phyloP scores from a whole-genome alignment of 2,329 filamentous ascomycete genomes.

The Triangularia setosa region DNA sequence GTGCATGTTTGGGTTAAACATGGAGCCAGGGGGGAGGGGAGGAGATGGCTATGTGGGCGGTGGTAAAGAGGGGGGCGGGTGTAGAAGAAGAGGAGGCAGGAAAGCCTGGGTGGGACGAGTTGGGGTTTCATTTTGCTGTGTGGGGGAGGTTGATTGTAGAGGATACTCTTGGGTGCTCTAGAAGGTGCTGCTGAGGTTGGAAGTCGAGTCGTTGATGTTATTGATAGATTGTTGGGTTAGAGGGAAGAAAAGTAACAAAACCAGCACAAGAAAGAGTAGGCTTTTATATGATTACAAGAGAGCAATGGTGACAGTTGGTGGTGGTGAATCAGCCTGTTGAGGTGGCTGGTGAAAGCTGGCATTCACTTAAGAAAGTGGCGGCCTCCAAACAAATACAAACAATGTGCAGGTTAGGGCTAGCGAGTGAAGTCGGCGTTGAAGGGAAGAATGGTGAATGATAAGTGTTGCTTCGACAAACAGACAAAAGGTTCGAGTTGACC shows the following conservation, averaged over 20 bases:
- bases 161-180: background rate
- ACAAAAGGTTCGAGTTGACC: background rate
- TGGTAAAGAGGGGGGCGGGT: constrained; percentile 12
- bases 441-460: background rate
- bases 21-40: constrained; percentile 48
- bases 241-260: background rate
- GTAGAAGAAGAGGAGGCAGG: constrained; percentile 25
- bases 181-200: background rate
- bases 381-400: background rate
- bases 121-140: constrained; percentile 3
- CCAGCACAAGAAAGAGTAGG: background rate
- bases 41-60: constrained; percentile 54
- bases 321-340: background rate
- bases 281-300: background rate
- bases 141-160: background rate
- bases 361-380: background rate
- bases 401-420: background rate
- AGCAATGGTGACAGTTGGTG: background rate
- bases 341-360: background rate
- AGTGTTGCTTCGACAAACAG: background rate
- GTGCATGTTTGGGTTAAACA: constrained; percentile 43
- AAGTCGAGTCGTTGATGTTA: background rate
- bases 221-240: background rate
- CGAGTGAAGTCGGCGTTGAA: background rate
- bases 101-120: constrained; percentile 30